Base-by-base conservation (phyloP, 768 basidiomycete genomes). In the Clitopilus hobsonii region DNA sequence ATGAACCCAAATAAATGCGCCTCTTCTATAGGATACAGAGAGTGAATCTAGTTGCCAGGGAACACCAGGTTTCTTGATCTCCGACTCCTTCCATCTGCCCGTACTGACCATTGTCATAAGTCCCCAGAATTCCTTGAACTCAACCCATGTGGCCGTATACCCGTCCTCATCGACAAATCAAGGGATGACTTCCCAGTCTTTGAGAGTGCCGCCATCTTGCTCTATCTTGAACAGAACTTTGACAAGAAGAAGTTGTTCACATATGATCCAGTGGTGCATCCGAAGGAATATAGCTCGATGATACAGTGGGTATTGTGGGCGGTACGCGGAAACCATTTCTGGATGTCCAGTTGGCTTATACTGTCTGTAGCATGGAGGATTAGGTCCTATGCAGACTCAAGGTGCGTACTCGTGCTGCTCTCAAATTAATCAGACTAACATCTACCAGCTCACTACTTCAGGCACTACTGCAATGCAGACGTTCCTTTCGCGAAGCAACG, bases 341-440 rank as follows among this genome's bases (percentile, higher is more conserved):
- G 55, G 27, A 28, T 54, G 6, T 20, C 11, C 14, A 22, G 27
- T 22, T 16, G 6, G n/a, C 20, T 38, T 16, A 22, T n/a, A 26
- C 18, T 24, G 18, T 18, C 16, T 56, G 26, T 65, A 89, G 87
- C 89, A 91, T 65, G 90, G 89, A 0, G 89, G 88, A 26, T 68
- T 91, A 26, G 91, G 90, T 22, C 91, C 91, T 14, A 94, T 91
- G 88, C 89, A 93, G 73, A 89, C 89, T 38, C 88, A 91, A 72
- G 60, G 65, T 68, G 52, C 28, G 65, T 45, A 47, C 25, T 6
- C 50, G 23, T 2, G 47, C 13, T 13, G 25, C 25, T 28, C 49
- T 27, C 27, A 16, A 28, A 8, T 10, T 13, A 16, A 10, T 16
- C 49, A 18, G 6, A 28, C 49, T 14, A 22, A 10, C 6, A 20